Base-by-base conservation (phyloP, 768 basidiomycete species). In the Cystofilobasidium ferigula region DNA sequence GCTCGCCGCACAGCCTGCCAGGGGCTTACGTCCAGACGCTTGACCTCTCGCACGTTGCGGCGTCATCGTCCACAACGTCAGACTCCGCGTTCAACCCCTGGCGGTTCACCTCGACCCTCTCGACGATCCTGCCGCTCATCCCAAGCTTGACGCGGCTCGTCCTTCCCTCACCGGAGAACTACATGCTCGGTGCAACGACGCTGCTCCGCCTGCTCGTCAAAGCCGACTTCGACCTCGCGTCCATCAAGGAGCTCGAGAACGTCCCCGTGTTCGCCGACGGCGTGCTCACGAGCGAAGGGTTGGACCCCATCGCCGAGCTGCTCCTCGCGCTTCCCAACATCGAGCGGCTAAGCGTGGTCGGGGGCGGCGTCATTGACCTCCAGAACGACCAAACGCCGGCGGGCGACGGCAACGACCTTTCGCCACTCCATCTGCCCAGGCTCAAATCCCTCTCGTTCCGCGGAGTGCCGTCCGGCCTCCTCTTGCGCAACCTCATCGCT, bases 81-180 rank as follows among this genome's bases (percentile, higher is more conserved):
- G 63, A 47, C 32, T 43, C 57, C 3, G 12, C 56, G 18, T 48
- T 57, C 48, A 54, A 59, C 30, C 63, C 63, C n/a, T 64, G 63
- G 63, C 40, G 58, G 24, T 51, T 69, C 57, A 66, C 64, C 30
- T 59, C 57, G 14, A 64, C 63, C 53, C 57, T 71, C 24, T 68
- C 56, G 36, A 62, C 64, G n/a, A 63, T 77, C 45, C 67, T 76
- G n/a, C 72, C 73, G 18, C 61, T 74, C 18, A 18, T 74, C 13
- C 76, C 76, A 1, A 72, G 71, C 67, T 56, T 77, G 20, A 63
- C 51, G 1, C 70, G 71, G 43, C 71, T 77, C 18, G 69, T 69
- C 40, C 67, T 77, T 18, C 74, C 75, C 7, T 40, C 69, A 14
- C 13, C 63, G 68, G 51, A 54, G 30, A 22, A 16, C 28, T 54